Conservation (phyloP, 495 filamentous ascomycete species). For the Aspergillus heteromorphus region DNA sequence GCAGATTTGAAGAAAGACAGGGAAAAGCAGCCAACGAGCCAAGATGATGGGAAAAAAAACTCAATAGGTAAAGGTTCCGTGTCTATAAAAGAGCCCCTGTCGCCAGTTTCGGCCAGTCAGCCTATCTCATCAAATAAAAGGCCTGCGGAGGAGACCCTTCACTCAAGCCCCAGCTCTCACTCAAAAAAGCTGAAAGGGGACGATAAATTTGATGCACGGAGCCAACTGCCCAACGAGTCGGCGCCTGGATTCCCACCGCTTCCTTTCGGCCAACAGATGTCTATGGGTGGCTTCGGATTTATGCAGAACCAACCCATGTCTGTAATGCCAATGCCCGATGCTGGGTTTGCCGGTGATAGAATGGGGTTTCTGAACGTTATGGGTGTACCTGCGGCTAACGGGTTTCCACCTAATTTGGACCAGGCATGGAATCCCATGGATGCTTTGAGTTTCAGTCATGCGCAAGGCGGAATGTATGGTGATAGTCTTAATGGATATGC, state of each 20-base stretch:
- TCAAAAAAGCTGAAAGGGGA: constrained; percentile 34
- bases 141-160: constrained; percentile 62
- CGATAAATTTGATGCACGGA: constrained; percentile 4
- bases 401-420: constrained; percentile 41
- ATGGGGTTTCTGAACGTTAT: constrained; percentile 54
- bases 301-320: constrained; percentile 32
- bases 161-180: constrained; percentile 13
- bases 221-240: constrained; percentile 12
- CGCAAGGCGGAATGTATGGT: constrained; percentile 45
- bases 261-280: constrained; percentile 32
- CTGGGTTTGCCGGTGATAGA: constrained; percentile 35
- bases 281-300: constrained; percentile 27
- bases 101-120: constrained; percentile 30
- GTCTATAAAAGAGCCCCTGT: constrained; percentile 16
- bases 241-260: constrained; percentile 13
- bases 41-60: constrained; percentile 31
- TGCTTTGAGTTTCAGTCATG: constrained; percentile 37
- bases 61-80: constrained; percentile 5
- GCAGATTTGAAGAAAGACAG: constrained; percentile 55
- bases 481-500: constrained; percentile 35
- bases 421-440: constrained; percentile 48
- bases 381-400: constrained; percentile 36
- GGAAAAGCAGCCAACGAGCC: constrained; percentile 45
- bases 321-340: constrained; percentile 37
- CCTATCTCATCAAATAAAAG: constrained; percentile 62